These are phyloP conservation scores for Psilocybe azurescens DNA, from an alignment of 768 basidiomycete genomes.

Conservation along the genomic window DNA sequence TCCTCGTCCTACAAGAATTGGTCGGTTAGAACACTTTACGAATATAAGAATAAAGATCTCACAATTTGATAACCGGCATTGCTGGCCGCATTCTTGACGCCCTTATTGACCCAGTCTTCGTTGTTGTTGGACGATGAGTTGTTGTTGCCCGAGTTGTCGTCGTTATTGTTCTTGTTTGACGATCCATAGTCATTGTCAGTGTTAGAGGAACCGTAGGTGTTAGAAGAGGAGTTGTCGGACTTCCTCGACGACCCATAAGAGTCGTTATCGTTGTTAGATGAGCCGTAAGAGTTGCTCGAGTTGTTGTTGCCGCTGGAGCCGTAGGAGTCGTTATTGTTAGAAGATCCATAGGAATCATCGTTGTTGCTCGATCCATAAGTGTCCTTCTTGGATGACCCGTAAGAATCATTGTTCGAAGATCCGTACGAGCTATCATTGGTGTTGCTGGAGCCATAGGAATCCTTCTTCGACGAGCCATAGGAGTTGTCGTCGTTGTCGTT, in stretches of 20 bases:
- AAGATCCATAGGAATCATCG: slow-evolving; percentile 28
- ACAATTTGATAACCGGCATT: slow-evolving; percentile 53
- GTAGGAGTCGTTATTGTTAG: slow-evolving; percentile 30
- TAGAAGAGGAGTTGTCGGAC: slow-evolving; percentile 17
- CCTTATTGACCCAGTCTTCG: slow-evolving; percentile 38
- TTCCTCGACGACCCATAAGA: slow-evolving; percentile 20
- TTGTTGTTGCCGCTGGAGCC: slow-evolving; percentile 29
- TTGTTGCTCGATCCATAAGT: slow-evolving; percentile 10
- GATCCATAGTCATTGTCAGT: slow-evolving; percentile 18
- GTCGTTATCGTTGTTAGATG: slow-evolving; percentile 27
- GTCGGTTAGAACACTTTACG: neutral
- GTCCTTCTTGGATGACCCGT: slow-evolving; percentile 24
- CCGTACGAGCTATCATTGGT: slow-evolving; percentile 16
- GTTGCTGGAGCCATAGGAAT: slow-evolving; percentile 24
- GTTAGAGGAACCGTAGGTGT: slow-evolving; percentile 24
- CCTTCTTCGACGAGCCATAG: slow-evolving; percentile 26
- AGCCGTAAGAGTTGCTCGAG: slow-evolving; percentile 24
- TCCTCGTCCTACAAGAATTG: slow-evolving; percentile 33
- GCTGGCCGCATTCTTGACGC: slow-evolving; percentile 41
- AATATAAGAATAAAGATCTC: slow-evolving; percentile 21
- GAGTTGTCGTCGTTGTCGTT: slow-evolving; percentile 12
- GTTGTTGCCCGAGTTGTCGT: slow-evolving; percentile 18
- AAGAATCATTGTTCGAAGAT: slow-evolving; percentile 25
- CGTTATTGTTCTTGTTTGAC: slow-evolving; percentile 16
- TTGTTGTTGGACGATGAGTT: slow-evolving; percentile 26